Evolutionary conservation across 2,329 filamentous ascomycete genomes (phyloP).

Genomic region (Periconia macrospinosa): DNA sequence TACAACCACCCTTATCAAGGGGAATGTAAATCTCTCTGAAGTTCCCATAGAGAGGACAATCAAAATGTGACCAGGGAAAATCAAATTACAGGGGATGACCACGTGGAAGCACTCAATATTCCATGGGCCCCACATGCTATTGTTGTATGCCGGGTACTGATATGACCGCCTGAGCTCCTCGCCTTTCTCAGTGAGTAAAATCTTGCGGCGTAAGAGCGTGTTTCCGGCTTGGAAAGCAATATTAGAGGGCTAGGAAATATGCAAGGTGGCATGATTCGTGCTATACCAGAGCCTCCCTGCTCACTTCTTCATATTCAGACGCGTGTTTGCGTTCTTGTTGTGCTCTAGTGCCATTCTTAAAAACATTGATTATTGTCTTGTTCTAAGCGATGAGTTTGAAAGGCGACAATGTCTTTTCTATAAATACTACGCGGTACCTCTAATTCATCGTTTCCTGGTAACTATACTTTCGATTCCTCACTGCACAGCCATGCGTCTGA

Average conservation of each 20-base stretch:
- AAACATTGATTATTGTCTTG: background rate
- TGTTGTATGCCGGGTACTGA: too few relatives aligned
- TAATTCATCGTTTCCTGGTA: background rate
- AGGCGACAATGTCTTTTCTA: background rate
- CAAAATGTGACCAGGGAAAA: too few relatives aligned
- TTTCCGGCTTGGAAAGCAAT: conserved; percentile 11
- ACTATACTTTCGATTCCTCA: background rate
- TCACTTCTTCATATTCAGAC: conserved; percentile 10
- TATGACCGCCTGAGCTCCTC: background rate
- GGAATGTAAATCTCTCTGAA: too few relatives aligned
- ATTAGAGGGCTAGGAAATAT: conserved; percentile 9
- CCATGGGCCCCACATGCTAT: background rate
- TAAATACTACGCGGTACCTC: conserved; percentile 12
- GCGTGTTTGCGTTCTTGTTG: conserved; percentile 12
- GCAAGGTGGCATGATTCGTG: background rate
- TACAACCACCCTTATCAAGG: background rate
- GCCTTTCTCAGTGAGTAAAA: background rate
- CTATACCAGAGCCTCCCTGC: conserved; percentile 13
- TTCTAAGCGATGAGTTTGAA: conserved; percentile 2
- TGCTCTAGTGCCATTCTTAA: background rate
- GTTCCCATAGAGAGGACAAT: too few relatives aligned
- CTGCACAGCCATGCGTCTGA: conserved; percentile 23
- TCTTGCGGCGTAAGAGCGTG: background rate
- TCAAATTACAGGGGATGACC: too few relatives aligned
- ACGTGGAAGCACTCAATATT: background rate